Base-by-base conservation (phyloP, 192 early-diverging fungal species). In the Backusella westeae region DNA sequence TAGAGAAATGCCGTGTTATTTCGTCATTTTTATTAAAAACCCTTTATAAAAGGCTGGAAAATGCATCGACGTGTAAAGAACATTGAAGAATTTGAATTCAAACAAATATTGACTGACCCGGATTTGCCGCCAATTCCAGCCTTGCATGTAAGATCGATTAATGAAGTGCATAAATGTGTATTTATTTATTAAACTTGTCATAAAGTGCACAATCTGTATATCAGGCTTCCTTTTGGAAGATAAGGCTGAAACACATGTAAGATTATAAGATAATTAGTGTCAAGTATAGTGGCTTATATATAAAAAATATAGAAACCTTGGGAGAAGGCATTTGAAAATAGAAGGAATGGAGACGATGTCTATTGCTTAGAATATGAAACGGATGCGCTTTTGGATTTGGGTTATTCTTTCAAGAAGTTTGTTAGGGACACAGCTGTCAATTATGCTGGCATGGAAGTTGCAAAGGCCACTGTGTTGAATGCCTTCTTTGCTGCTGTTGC, bases 141-240 rank as follows among this genome's bases (percentile, higher is more conserved):
- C 1, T 79, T 90, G 29, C 74, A 85, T 79, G 88, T 86, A 82
- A 69, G 80, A 26, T 35, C 34, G 19, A 49, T 29, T n/a, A 1
- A 23, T 67, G 26, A 68, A 41, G 1, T 21, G 35, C 19, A 78
- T 34, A 36, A 59, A 44, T 32, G 3, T 3, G 0, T 23, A 6
- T 19, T 75, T 67, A 36, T 2, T 42, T 46, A 65, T 10, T 38
- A 42, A 41, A 65, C 1, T 10, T 73, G 42, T 19, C 15, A 44
- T 44, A 44, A 44, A 89, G 86, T 67, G 83, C 39, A 87, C 83
- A 0, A 87, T 90, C 35, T 87, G 84, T 21, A 86, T 90, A 17
- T 85, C 89, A n/a, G 89, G 89, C 17, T 90, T 87, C 73, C 52
- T 90, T n/a, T 73, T 85, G 23, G 82, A 86, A 26, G 69, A 78